Evolutionary conservation across 179 eudicot species (phyloP).

Genomic region (Amaranthus tricolor): DNA sequence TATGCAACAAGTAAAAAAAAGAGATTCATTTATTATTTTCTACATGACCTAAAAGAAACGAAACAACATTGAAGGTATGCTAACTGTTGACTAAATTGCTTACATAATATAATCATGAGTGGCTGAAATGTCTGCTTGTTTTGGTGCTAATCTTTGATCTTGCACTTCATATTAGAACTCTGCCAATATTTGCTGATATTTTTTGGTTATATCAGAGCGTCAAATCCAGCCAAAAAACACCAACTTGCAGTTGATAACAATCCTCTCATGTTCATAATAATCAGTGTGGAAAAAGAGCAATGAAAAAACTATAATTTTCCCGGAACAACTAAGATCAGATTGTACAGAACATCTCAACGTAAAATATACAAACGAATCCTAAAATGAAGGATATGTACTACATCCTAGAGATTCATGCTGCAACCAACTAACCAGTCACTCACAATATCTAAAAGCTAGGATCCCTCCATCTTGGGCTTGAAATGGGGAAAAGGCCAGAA

Average conservation of each 20-base stretch:
- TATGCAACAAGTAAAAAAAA: slow-evolving; percentile 3
- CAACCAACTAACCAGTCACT: slow-evolving; percentile 4
- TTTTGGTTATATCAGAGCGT: slow-evolving; percentile 7
- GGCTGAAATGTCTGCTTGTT: slow-evolving; percentile 15
- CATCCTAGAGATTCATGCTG: slow-evolving; percentile 15
- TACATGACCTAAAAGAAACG: slow-evolving; percentile 16
- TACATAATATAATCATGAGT: slow-evolving; percentile 32
- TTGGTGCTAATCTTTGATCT: slow-evolving; percentile 1
- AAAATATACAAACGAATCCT: slow-evolving; percentile 19
- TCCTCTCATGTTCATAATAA: slow-evolving; percentile 19
- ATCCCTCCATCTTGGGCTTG: slow-evolving; percentile 88
- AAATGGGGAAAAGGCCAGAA: slow-evolving; percentile 63
- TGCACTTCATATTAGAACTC: neutral
- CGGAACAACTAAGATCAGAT: slow-evolving; percentile 27
- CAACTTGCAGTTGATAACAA: slow-evolving; percentile 29
- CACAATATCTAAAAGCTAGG: slow-evolving; percentile 25
- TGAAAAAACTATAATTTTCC: slow-evolving; percentile 23
- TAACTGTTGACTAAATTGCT: slow-evolving; percentile 33
- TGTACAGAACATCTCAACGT: slow-evolving; percentile 26
- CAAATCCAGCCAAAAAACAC: slow-evolving; percentile 17
- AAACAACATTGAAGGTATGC: slow-evolving; percentile 20
- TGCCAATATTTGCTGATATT: slow-evolving; percentile 3
- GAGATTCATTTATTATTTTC: slow-evolving; percentile 14
- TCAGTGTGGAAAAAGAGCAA: slow-evolving; percentile 32
- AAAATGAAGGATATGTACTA: slow-evolving; percentile 22